A percentile compares a stretch with the other conserved stretches of the same genome.
These are phyloP conservation scores for Persicaria tinctoria DNA, from an alignment of 148 eudicot genomes.

Conservation along the genomic window DNA sequence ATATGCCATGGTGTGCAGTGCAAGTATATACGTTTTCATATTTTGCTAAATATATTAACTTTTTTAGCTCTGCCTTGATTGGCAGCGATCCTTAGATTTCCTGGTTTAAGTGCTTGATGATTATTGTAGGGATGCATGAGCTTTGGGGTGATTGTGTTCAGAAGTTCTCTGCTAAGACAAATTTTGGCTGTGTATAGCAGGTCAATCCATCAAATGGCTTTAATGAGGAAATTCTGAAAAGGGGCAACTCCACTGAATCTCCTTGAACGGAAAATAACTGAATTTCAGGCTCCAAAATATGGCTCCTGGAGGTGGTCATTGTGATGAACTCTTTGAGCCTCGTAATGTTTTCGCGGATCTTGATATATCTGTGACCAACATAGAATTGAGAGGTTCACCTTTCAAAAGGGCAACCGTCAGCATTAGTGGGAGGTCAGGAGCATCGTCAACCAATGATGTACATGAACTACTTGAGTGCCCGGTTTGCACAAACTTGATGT, in stretches of 20 bases:
- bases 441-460: conserved; percentile 30
- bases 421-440: conserved; percentile 24
- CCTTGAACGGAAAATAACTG: background rate
- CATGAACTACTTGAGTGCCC: conserved; percentile 66
- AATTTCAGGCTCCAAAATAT: conserved; percentile 17
- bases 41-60: background rate
- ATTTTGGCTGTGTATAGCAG: background rate
- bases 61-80: background rate
- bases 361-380: conserved; percentile 28
- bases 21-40: background rate
- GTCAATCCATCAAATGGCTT: background rate
- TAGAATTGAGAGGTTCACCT: conserved; percentile 25
- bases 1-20: background rate
- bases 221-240: background rate
- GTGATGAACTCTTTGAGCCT: conserved; percentile 29
- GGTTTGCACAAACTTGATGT: conserved; percentile 50
- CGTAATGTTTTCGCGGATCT: conserved; percentile 25
- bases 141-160: background rate
- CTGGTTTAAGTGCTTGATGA: background rate
- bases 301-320: conserved; percentile 40
- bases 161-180: background rate
- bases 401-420: conserved; percentile 20
- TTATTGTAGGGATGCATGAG: background rate
- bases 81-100: background rate
- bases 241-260: background rate